phyloP scores from a whole-genome alignment of 129 eudicot genomes.

The Arctium lappa region DNA sequence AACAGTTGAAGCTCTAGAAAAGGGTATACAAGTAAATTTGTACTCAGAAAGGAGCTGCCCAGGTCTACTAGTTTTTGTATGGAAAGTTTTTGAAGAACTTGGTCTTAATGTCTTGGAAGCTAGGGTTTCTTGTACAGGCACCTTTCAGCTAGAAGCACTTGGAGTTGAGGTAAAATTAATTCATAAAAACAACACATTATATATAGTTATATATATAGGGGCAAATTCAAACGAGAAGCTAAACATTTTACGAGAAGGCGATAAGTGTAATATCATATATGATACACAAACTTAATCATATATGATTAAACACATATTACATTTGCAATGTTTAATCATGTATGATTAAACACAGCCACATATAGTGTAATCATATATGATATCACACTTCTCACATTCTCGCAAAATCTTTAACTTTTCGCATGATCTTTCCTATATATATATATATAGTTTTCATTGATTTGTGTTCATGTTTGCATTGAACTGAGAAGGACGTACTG shows the following conservation, averaged over 20 bases:
- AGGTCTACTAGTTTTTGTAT: conserved; percentile 64
- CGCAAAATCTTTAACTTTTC: too few species aligned
- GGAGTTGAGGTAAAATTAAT: conserved; percentile 60
- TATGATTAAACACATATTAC: too few species aligned
- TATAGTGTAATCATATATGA: too few species aligned
- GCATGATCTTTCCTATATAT: too few species aligned
- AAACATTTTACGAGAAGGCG: too few species aligned
- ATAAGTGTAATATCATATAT: too few species aligned
- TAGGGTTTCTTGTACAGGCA: conserved; percentile 83
- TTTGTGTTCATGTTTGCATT: neutral
- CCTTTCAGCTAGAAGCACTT: conserved; percentile 73
- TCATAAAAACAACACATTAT: neutral
- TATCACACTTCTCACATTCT: too few species aligned
- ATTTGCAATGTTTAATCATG: too few species aligned
- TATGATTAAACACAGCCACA: too few species aligned
- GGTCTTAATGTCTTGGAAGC: conserved; percentile 85
- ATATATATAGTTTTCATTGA: neutral
- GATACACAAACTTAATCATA: too few species aligned
- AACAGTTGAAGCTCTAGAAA: conserved; percentile 85
- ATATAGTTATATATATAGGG: too few species aligned
- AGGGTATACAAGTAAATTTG: conserved; percentile 72
- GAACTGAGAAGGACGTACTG: neutral
- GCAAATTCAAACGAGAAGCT: too few species aligned
- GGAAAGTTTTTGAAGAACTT: conserved; percentile 80
- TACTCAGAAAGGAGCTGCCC: conserved; percentile 67